phyloP scores from a whole-genome alignment of 352 stramenopile species.

The Phytopythium cucurbitacearum region DNA sequence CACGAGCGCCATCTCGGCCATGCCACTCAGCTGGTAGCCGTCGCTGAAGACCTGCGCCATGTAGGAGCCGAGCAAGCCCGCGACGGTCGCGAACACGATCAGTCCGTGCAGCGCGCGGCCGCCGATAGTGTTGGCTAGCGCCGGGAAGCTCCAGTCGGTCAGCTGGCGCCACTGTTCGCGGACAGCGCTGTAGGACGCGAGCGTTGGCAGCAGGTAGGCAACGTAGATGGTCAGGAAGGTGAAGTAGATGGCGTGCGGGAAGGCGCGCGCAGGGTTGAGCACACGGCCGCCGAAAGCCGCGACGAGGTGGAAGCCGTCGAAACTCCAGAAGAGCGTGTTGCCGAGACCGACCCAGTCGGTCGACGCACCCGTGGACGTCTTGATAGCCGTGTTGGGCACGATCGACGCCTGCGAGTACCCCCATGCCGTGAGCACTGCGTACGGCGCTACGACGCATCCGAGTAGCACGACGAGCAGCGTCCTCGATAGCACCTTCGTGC shows the following conservation, averaged over 20 bases:
- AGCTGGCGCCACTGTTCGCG: constrained; percentile 49
- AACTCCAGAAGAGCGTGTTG: constrained; percentile 94
- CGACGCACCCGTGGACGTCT: constrained; percentile 6
- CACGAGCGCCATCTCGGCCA: constrained; percentile 69
- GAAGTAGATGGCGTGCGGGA: constrained; percentile 61
- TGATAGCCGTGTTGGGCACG: background rate
- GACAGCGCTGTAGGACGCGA: constrained; percentile 53
- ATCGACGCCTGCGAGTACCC: constrained; percentile 13
- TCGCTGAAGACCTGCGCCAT: constrained; percentile 85
- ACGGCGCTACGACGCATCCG: constrained; percentile 44
- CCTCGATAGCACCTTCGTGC: constrained; percentile 61
- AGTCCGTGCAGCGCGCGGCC: constrained; percentile 71
- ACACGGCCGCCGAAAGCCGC: constrained; percentile 86
- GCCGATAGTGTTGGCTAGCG: constrained; percentile 61
- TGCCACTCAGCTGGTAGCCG: constrained; percentile 65
- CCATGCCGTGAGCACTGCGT: constrained; percentile 48
- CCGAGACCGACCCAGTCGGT: constrained; percentile 78
- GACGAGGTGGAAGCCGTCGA: constrained; percentile 87
- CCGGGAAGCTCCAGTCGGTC: constrained; percentile 74
- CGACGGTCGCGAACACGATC: constrained; percentile 67
- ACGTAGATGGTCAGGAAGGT: constrained; percentile 54
- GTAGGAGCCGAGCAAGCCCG: constrained; percentile 83
- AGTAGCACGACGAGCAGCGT: constrained; percentile 12
- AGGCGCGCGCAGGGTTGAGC: constrained; percentile 38
- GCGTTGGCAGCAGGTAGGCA: constrained; percentile 80